A percentile compares a stretch with the other conserved stretches of the same genome.
Evolutionary conservation across 2,329 filamentous ascomycete genomes (phyloP).

Genomic region (Aspergillus tubingensis): DNA sequence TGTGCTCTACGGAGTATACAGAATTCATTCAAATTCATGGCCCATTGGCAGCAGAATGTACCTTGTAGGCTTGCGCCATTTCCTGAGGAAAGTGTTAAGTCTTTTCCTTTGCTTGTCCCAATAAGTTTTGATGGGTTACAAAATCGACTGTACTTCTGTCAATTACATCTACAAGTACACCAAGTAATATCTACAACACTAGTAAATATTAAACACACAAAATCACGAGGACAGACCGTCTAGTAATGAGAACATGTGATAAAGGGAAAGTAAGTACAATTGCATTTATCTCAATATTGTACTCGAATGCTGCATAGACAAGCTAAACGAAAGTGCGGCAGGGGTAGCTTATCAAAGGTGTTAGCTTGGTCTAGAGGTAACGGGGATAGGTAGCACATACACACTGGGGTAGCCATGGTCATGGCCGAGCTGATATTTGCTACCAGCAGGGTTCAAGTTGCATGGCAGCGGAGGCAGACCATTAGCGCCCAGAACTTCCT

Average conservation of each 20-base stretch:
- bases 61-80: too few relatives aligned
- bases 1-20: too few relatives aligned
- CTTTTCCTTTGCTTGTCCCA: too few relatives aligned
- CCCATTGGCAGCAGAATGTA: too few relatives aligned
- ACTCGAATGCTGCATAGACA: background rate
- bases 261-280: background rate
- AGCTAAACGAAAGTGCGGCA: slow-evolving; percentile 49
- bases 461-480: slow-evolving; percentile 86
- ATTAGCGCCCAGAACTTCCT: slow-evolving; percentile 68
- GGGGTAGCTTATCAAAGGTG: slow-evolving; percentile 40
- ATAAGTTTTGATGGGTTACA: too few relatives aligned
- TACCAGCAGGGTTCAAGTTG: slow-evolving; percentile 58
- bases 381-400: slow-evolving; percentile 54
- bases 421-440: slow-evolving; percentile 64
- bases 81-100: too few relatives aligned
- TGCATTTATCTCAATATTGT: background rate
- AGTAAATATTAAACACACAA: background rate
- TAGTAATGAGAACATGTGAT: too few relatives aligned
- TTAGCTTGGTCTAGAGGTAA: slow-evolving; percentile 22
- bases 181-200: background rate
- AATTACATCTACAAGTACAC: background rate
- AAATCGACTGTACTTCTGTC: background rate
- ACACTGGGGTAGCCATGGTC: slow-evolving; percentile 69
- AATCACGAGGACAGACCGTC: background rate
- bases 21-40: too few relatives aligned